These are phyloP conservation scores for Trichoderma atroviride DNA, from an alignment of 2,329 filamentous ascomycete genomes.

Conservation along the genomic window DNA sequence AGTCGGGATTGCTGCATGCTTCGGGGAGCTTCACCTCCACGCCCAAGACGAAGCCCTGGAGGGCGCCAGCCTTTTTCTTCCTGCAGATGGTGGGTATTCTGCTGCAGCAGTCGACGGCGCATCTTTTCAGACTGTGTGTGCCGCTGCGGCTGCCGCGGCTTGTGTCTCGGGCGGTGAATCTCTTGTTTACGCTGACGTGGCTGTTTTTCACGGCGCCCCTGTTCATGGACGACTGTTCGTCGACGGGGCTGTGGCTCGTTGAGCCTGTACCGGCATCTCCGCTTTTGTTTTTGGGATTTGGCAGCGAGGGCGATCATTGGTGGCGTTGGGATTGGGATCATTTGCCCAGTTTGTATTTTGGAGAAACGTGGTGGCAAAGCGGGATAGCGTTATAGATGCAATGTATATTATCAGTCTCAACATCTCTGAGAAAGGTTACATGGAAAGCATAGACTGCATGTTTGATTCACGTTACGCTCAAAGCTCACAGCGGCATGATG, in stretches of 20 bases:
- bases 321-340: conserved; percentile 66
- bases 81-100: conserved; percentile 68
- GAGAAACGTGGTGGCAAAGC: conserved; percentile 63
- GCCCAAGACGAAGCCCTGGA: conserved; percentile 53
- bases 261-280: conserved; percentile 80
- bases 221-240: conserved; percentile 76
- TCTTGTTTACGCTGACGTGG: conserved; percentile 66
- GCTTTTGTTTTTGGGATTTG: conserved; percentile 67
- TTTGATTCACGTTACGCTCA: not conserved
- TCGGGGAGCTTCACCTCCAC: conserved; percentile 69
- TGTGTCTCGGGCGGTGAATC: conserved; percentile 58
- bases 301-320: conserved; percentile 61
- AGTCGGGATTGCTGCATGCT: conserved; percentile 71
- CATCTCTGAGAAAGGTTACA: not conserved
- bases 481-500: not conserved
- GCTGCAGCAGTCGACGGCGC: conserved; percentile 53
- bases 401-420: not conserved
- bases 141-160: conserved; percentile 46
- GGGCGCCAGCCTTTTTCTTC: conserved; percentile 70
- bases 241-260: conserved; percentile 74
- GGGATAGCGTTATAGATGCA: conserved; percentile 38
- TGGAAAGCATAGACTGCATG: not conserved
- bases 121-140: conserved; percentile 39
- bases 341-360: conserved; percentile 59
- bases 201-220: conserved; percentile 65